A percentile compares a stretch with the other conserved stretches of the same genome.
These are phyloP conservation scores for Monilinia fructigena DNA, from an alignment of 2,329 filamentous ascomycete species.

Conservation along the genomic window DNA sequence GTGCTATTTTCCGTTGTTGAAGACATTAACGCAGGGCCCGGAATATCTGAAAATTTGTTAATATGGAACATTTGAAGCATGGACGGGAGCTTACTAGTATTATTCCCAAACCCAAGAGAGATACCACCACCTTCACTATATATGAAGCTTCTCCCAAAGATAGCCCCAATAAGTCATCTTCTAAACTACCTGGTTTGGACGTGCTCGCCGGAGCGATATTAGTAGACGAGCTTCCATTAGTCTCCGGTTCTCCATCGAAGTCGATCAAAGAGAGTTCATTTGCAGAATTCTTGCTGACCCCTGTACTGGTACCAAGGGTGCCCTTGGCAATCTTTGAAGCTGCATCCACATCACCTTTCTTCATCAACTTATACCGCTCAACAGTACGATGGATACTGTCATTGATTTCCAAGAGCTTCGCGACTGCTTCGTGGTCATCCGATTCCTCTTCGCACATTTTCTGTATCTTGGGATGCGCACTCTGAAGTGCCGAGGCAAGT, in stretches of 20 bases:
- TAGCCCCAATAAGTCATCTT: constrained; percentile 87
- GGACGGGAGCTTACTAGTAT: constrained; percentile 54
- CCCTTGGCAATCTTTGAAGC: constrained; percentile 82
- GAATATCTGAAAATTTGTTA: constrained; percentile 53
- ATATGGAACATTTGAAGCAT: not conserved
- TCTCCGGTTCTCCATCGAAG: constrained; percentile 66
- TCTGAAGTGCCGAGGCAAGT: constrained; percentile 82
- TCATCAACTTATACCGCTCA: constrained; percentile 91
- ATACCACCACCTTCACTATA: constrained; percentile 76
- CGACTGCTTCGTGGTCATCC: constrained; percentile 92
- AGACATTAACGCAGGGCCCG: constrained; percentile 61
- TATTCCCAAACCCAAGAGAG: constrained; percentile 73
- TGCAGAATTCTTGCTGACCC: constrained; percentile 62
- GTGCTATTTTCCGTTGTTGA: constrained; percentile 61
- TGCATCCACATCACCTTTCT: constrained; percentile 86
- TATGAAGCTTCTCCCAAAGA: constrained; percentile 67
- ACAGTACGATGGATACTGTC: constrained; percentile 98
- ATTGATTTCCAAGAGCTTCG: constrained; percentile 94
- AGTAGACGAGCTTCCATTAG: constrained; percentile 53
- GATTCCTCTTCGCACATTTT: constrained; percentile 99
- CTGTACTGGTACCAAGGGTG: constrained; percentile 66
- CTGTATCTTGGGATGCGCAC: constrained; percentile 96
- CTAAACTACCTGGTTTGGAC: constrained; percentile 60
- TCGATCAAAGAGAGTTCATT: constrained; percentile 92
- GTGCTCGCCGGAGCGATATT: constrained; percentile 41